Base-by-base conservation (phyloP, 1,284 basidiomycete species). In the Termitomyces sp. region DNA sequence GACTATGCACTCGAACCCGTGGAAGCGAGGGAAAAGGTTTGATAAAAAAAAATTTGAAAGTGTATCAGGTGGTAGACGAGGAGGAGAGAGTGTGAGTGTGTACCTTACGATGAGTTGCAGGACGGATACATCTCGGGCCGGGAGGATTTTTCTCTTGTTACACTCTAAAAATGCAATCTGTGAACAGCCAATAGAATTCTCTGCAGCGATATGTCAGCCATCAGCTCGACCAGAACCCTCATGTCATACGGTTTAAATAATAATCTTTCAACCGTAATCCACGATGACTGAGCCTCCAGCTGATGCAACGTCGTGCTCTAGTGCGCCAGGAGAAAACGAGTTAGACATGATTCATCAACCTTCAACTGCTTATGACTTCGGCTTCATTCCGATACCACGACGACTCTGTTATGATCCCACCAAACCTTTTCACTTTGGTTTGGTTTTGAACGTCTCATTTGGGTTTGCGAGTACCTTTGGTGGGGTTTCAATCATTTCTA, bases 381-480 rank as follows among this genome's bases (percentile, higher is more conserved):
- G 44, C 30, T 73, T 81, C 54, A 62, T 82, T 4, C 79, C 79
- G 1, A 79, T 83, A 26, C 80, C 80, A 0, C 68, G 59, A 49
- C 64, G 65, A 38, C 67, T 79, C 17, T 71, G 73, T 33, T 75
- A 79, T 64, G 70, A 80, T 65, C 73, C 72, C 5, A 63, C 68
- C 3, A 65, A 66, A 47, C 73, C 73, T 3, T 70, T 70, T 19
- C 66, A 73, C 36, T 82, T 81, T 59, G 74, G 75, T 1, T 59
- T 77, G 42, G 55, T 71, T 41, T 67, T 81, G 59, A 81, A 81
- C 53, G 58, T 66, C 4, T 46, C 52, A 8, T 48, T 83, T 61
- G 80, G 78, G 1, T 58, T 76, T 26, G 75, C 73, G 13, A 74
- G 76, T 50, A 81, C 80, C 19, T 75, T 81, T 56, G 65, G 74